Percentiles rank a stretch among this genome's conserved stretches.
Conservation (phyloP, 768 basidiomycete species). For the Tulasnella sp. region DNA sequence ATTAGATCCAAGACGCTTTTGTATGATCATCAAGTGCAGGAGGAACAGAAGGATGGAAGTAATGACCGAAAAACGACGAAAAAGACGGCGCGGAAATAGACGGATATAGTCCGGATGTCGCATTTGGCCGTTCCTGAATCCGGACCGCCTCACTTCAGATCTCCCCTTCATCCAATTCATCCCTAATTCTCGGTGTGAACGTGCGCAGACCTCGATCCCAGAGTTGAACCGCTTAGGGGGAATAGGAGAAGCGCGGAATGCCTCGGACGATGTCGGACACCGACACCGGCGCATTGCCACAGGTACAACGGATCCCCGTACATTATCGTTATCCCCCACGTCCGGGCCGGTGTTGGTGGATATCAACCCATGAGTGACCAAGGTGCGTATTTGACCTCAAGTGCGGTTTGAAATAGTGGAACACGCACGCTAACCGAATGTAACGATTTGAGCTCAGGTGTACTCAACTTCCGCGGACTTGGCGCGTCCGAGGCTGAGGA, state of each 20-base stretch:
- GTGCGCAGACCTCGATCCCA: not conserved
- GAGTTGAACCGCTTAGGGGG: not conserved
- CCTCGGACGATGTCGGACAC: not conserved
- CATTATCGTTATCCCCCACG: not conserved
- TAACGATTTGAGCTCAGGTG: not conserved
- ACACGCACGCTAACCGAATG: not conserved
- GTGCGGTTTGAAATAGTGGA: not conserved
- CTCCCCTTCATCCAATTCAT: not conserved
- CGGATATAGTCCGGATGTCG: not conserved
- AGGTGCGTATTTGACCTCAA: not conserved
- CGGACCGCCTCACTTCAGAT: not conserved
- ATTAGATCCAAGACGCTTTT: not conserved
- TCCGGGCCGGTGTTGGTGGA: not conserved
- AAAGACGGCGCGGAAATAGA: not conserved
- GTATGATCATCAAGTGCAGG: not conserved
- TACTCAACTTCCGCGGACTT: not conserved
- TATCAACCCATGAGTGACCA: not conserved
- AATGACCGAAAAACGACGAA: not conserved
- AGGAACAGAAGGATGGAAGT: not conserved
- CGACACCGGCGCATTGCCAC: not conserved
- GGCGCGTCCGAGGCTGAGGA: not conserved
- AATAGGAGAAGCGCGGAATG: not conserved
- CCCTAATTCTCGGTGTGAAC: too few species aligned
- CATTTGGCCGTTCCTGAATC: not conserved
- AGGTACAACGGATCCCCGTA: not conserved